Conservation (phyloP, 2,329 filamentous ascomycete species). For the Fusarium sororula region DNA sequence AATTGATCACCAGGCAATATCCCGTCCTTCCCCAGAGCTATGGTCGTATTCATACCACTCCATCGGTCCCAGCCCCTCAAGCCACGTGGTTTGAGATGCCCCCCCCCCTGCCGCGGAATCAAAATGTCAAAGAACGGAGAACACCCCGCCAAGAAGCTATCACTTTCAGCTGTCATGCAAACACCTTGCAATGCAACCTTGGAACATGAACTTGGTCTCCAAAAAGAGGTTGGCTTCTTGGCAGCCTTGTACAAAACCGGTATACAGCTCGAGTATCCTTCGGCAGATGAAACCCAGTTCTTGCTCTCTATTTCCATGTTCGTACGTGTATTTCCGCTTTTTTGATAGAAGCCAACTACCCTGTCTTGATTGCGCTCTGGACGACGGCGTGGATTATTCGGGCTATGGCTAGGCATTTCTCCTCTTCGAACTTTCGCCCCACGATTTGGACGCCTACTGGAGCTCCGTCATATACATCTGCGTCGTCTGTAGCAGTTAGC, state of each 20-base stretch:
- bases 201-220: neutral
- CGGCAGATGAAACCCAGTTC: neutral
- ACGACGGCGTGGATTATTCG: neutral
- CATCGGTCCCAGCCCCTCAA: neutral
- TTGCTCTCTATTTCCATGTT: neutral
- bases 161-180: neutral
- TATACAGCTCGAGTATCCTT: neutral
- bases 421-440: conserved; percentile 27
- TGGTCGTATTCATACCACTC: neutral
- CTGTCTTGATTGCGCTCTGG: neutral
- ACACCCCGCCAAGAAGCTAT: neutral
- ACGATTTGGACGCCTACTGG: conserved; percentile 29
- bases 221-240: neutral
- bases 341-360: neutral
- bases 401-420: conserved; percentile 22
- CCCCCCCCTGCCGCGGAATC: neutral
- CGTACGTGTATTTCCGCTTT: neutral
- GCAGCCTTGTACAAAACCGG: neutral
- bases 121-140: neutral
- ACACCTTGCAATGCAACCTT: neutral
- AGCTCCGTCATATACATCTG: conserved; percentile 4
- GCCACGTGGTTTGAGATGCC: neutral
- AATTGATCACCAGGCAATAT: neutral
- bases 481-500: conserved; percentile 2
- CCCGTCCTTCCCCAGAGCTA: neutral